A percentile compares a stretch with the other conserved stretches of the same genome.
Conservation (phyloP, 2,329 filamentous ascomycete species). For the Verticillium zaregamsianum region DNA sequence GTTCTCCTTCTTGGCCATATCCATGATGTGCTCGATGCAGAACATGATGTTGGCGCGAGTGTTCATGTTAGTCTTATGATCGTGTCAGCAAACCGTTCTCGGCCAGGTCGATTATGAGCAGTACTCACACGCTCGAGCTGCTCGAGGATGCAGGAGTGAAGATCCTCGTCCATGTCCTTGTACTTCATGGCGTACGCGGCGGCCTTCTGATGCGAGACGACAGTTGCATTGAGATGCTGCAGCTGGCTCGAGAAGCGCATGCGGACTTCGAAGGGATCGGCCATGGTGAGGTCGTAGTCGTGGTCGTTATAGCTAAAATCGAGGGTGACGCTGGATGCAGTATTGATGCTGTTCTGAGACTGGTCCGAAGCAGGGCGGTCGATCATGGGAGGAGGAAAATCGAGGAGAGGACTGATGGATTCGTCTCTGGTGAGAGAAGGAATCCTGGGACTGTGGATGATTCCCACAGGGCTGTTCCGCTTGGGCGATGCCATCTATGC, state of each 20-base stretch:
- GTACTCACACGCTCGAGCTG: constrained; percentile 74
- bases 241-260: constrained; percentile 93
- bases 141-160: constrained; percentile 96
- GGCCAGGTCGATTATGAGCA: neutral
- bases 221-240: constrained; percentile 85
- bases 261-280: constrained; percentile 94
- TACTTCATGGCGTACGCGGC: constrained; percentile 94
- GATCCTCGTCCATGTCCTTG: constrained; percentile 90
- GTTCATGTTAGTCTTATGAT: constrained; percentile 68
- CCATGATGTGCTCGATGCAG: constrained; percentile 93
- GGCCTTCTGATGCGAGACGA: constrained; percentile 84
- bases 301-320: neutral
- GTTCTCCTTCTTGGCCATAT: constrained; percentile 72
- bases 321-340: neutral
- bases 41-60: constrained; percentile 98
- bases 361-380: neutral
- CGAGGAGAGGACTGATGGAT: neutral
- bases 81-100: neutral
- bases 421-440: neutral
- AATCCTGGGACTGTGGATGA: neutral
- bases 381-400: neutral
- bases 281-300: constrained; percentile 31
- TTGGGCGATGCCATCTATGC: neutral
- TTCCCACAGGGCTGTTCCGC: neutral
- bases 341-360: neutral